A percentile compares a stretch with the other conserved stretches of the same genome.
Evolutionary conservation across 352 stramenopile genomes (phyloP).

Genomic region (Phytophthora colocasiae): DNA sequence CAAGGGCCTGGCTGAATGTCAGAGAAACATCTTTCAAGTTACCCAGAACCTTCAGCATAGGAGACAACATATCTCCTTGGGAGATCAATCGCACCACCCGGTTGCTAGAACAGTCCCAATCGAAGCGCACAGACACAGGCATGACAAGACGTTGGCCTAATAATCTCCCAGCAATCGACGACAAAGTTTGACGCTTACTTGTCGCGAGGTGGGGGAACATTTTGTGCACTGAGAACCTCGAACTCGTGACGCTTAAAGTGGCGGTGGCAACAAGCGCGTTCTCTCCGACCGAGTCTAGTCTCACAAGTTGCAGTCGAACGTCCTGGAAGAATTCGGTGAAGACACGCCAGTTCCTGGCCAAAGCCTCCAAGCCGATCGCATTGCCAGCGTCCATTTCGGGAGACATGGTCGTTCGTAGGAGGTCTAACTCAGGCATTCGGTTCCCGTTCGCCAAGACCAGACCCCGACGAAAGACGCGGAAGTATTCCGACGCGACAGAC

Average conservation of each 20-base stretch:
- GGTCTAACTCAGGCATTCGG: background rate
- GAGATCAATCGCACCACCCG: background rate
- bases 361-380: background rate
- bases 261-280: background rate
- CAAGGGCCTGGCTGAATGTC: background rate
- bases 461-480: constrained; percentile 7
- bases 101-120: background rate
- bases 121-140: background rate
- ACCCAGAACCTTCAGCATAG: background rate
- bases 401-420: background rate
- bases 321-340: constrained; percentile 4
- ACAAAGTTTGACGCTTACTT: background rate
- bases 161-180: background rate
- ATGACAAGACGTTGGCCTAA: background rate
- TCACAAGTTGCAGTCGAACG: background rate
- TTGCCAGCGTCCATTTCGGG: constrained; percentile 3
- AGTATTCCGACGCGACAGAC: background rate
- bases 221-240: background rate
- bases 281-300: background rate
- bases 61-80: background rate
- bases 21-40: background rate
- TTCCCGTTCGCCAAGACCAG: background rate
- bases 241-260: background rate
- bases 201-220: constrained; percentile 1
- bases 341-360: constrained; percentile 4